Percentiles rank a stretch among this genome's conserved stretches.
phyloP scores from a whole-genome alignment of 768 basidiomycete genomes.

The Cystobasidium tubakii region DNA sequence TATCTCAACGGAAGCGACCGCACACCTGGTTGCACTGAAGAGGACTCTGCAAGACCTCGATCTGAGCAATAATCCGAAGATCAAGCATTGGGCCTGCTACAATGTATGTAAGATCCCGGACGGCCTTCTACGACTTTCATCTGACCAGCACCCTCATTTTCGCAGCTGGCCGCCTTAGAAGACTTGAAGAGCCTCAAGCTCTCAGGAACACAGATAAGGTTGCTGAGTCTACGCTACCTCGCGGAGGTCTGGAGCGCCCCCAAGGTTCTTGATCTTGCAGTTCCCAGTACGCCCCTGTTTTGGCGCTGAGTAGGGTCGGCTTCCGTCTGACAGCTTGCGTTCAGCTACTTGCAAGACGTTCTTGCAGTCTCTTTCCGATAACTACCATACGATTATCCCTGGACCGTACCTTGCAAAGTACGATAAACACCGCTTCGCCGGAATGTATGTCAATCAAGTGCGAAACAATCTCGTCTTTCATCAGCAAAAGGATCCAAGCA shows the following conservation, averaged over 20 bases:
- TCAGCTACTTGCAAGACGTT: slow-evolving; percentile 3
- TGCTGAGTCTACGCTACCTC: slow-evolving; percentile 24
- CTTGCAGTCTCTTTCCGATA: background rate
- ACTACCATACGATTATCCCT: slow-evolving; percentile 10
- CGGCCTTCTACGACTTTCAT: background rate
- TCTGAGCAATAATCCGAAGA: slow-evolving; percentile 27
- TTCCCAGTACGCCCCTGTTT: background rate
- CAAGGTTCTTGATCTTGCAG: background rate
- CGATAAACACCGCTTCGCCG: background rate
- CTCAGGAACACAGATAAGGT: background rate
- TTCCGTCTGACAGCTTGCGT: background rate
- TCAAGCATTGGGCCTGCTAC: slow-evolving; percentile 29
- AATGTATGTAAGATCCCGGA: background rate
- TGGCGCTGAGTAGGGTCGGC: background rate
- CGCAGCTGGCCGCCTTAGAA: slow-evolving; percentile 13
- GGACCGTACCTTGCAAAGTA: slow-evolving; percentile 4
- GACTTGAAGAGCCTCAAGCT: background rate
- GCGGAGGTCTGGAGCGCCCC: background rate
- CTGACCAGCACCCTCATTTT: background rate
- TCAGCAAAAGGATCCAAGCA: background rate
- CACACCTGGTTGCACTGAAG: slow-evolving; percentile 23
- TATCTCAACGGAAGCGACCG: slow-evolving; percentile 21
- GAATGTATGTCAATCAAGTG: background rate
- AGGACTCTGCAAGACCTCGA: background rate
- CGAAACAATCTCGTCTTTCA: slow-evolving; percentile 30